Percentiles rank a stretch among this genome's conserved stretches.
phyloP scores from a whole-genome alignment of 2,329 filamentous ascomycete species.

The Sphaerulina populicola region DNA sequence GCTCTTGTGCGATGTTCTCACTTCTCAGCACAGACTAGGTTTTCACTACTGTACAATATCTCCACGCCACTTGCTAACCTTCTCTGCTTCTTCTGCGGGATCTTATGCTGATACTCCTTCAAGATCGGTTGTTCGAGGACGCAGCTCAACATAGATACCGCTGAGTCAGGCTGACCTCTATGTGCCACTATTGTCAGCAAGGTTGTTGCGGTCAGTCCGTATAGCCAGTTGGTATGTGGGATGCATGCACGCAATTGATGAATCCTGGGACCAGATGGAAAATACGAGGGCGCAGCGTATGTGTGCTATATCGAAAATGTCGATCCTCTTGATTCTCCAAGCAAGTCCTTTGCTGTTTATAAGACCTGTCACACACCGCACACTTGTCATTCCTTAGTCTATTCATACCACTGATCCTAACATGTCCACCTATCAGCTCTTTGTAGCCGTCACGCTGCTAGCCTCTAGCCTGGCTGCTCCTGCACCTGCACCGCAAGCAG shows the following conservation, averaged over 20 bases:
- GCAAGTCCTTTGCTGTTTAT: not conserved
- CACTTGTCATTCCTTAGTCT: not conserved
- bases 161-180: not conserved
- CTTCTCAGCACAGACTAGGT: not conserved
- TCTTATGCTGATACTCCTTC: not conserved
- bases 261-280: not conserved
- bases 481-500: not conserved
- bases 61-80: not conserved
- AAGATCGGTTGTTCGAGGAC: not conserved
- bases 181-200: not conserved
- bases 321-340: not conserved
- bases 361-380: not conserved
- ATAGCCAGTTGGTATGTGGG: not conserved
- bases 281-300: not conserved
- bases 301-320: not conserved
- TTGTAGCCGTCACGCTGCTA: not conserved
- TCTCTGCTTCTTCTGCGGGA: not conserved
- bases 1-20: not conserved
- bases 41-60: not conserved
- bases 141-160: not conserved
- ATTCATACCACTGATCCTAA: not conserved
- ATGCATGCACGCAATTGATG: not conserved
- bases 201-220: not conserved
- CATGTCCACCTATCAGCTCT: not conserved
- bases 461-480: slow-evolving; percentile 3